Evolutionary conservation across 176 grass and related monocot genomes (phyloP).

Genomic region (Pharus latifolius): DNA sequence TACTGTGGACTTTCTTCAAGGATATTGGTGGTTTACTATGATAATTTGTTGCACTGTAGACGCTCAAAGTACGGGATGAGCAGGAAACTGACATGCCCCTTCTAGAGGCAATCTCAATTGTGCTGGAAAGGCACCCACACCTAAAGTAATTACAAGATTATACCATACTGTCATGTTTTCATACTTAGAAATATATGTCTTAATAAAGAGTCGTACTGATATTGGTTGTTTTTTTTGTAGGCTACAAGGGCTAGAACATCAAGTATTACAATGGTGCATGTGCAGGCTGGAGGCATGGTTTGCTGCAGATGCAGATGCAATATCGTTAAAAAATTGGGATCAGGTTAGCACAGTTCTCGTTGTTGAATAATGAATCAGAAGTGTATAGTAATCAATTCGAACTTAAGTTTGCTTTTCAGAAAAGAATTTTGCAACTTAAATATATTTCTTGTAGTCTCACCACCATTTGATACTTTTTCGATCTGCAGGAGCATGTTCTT

Average conservation of each 20-base stretch:
- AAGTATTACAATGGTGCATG: conserved; percentile 90
- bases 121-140: conserved; percentile 68
- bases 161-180: neutral
- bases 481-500: conserved; percentile 73
- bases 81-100: conserved; percentile 71
- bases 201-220: conserved; percentile 1
- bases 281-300: conserved; percentile 94
- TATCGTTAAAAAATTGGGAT: conserved; percentile 96
- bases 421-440: neutral
- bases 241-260: conserved; percentile 55
- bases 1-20: neutral
- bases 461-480: neutral
- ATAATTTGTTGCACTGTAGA: conserved; percentile 29
- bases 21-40: neutral
- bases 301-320: conserved; percentile 87
- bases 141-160: conserved; percentile 44
- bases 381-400: neutral
- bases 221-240: conserved; percentile 29
- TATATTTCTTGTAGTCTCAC: neutral
- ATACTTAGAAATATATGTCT: neutral
- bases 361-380: neutral
- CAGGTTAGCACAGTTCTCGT: conserved; percentile 35
- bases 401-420: neutral
- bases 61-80: conserved; percentile 61
- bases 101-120: conserved; percentile 74